Conservation (phyloP, 2,329 filamentous ascomycete genomes). For the Leptographium procerum region DNA sequence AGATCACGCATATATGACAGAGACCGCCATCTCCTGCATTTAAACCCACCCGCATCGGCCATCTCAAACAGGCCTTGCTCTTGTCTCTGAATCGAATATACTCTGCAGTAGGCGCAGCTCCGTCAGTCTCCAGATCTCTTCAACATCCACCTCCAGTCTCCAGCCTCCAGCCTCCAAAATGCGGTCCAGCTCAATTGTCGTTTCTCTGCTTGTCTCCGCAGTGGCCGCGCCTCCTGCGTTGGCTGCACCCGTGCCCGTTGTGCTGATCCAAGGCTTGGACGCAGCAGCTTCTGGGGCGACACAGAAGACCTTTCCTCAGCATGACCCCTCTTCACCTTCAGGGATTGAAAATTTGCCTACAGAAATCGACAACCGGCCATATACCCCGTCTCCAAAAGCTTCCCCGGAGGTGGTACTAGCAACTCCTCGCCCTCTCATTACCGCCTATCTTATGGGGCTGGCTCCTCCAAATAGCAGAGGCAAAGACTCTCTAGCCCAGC, state of each 20-base stretch:
- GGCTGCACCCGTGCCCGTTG: neutral
- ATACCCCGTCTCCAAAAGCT: slow-evolving; percentile 1
- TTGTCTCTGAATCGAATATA: neutral
- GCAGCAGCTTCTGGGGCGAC: neutral
- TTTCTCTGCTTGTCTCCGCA: neutral
- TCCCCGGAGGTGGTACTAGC: slow-evolving; percentile 7
- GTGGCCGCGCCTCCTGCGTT: neutral
- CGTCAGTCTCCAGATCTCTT: neutral
- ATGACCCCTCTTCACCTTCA: neutral
- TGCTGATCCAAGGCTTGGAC: neutral
- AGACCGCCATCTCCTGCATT: neutral
- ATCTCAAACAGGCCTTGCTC: neutral
- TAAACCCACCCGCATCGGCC: neutral
- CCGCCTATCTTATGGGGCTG: slow-evolving; percentile 13
- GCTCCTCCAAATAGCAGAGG: neutral
- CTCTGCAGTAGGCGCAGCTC: neutral
- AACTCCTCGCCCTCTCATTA: slow-evolving; percentile 9
- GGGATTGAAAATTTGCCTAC: neutral
- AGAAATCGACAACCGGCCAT: slow-evolving; percentile 10
- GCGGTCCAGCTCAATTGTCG: neutral
- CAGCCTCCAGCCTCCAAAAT: neutral
- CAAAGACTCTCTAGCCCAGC: neutral
- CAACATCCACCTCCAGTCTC: no score
- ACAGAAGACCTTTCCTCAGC: neutral
- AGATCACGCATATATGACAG: neutral